A percentile compares a stretch with the other conserved stretches of the same genome.
Evolutionary conservation across 116 monocot species (phyloP).

Genomic region (Zostera marina): DNA sequence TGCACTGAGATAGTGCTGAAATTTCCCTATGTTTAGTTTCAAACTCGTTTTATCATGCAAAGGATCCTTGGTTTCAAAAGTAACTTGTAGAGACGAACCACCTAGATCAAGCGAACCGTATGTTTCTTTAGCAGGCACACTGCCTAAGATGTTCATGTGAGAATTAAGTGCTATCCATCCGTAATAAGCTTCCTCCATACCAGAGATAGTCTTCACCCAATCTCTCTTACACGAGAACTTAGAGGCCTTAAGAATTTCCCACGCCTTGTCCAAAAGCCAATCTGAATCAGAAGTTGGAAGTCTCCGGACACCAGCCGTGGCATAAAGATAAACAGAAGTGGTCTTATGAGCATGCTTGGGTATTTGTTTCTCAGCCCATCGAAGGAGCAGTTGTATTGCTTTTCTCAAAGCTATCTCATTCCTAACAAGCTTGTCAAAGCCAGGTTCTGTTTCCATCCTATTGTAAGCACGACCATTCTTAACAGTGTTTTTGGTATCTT

Average conservation of each 20-base stretch:
- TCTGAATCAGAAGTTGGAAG: conserved; percentile 63
- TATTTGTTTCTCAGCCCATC: conserved; percentile 84
- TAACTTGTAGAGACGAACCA: conserved; percentile 95
- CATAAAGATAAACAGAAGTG: conserved; percentile 69
- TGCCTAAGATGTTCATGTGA: conserved; percentile 51
- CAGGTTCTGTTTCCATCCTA: conserved; percentile 94
- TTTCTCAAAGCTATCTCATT: conserved; percentile 61
- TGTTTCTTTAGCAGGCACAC: conserved; percentile 32
- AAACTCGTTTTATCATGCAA: conserved; percentile 45
- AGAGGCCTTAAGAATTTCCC: conserved; percentile 68
- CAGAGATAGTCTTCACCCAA: conserved; percentile 69
- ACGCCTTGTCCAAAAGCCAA: conserved; percentile 79
- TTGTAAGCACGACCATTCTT: conserved; percentile 80
- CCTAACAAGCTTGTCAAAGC: conserved; percentile 71
- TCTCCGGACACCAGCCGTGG: conserved; percentile 90
- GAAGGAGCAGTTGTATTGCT: conserved; percentile 65
- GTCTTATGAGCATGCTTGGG: conserved; percentile 51
- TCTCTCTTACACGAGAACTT: conserved; percentile 62
- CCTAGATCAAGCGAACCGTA: conserved; percentile 90
- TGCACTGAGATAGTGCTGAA: conserved; percentile 75
- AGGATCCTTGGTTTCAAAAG: conserved; percentile 64
- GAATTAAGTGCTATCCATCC: conserved; percentile 98
- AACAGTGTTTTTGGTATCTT: conserved; percentile 12
- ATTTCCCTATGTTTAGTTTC: conserved; percentile 52
- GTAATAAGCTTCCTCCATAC: conserved; percentile 97